Evolutionary conservation across 2,329 filamentous ascomycete species (phyloP).

Genomic region (Teratosphaeria zuluensis): DNA sequence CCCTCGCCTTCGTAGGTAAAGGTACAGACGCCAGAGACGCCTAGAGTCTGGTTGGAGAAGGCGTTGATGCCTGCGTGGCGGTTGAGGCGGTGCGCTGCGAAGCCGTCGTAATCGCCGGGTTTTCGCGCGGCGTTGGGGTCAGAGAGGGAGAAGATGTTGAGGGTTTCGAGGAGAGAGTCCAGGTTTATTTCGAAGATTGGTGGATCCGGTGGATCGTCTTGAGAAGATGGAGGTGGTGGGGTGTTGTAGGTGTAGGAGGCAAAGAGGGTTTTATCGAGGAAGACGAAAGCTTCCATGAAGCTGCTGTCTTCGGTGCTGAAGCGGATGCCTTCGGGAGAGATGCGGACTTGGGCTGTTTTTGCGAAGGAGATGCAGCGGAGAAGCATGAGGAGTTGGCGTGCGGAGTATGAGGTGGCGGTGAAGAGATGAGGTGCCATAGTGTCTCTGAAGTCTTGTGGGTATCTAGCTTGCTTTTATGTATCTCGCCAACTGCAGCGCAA

Average conservation of each 20-base stretch:
- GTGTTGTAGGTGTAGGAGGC: conserved; percentile 67
- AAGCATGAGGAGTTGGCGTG: conserved; percentile 60
- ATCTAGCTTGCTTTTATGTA: background rate
- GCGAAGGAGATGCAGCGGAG: conserved; percentile 54
- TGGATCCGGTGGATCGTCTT: conserved; percentile 35
- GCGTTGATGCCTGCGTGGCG: conserved; percentile 47
- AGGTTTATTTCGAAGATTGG: conserved; percentile 82
- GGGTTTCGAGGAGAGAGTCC: conserved; percentile 76
- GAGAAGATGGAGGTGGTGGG: conserved; percentile 29
- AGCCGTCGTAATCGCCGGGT: conserved; percentile 28
- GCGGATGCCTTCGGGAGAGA: conserved; percentile 74
- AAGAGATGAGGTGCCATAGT: conserved; percentile 48
- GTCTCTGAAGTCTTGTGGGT: background rate
- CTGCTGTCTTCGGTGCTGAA: conserved; percentile 82
- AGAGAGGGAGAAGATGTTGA: conserved; percentile 81
- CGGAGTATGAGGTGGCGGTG: conserved; percentile 66
- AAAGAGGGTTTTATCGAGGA: conserved; percentile 82
- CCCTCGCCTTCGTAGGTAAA: conserved; percentile 68
- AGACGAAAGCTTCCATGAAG: conserved; percentile 80
- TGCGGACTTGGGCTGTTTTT: conserved; percentile 57
- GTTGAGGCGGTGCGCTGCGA: conserved; percentile 27
- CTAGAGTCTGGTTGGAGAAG: conserved; percentile 73
- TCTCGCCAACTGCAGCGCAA: conserved; percentile 2
- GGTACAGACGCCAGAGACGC: conserved; percentile 77
- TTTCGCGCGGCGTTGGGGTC: conserved; percentile 29